Conservation (phyloP, 2,329 filamentous ascomycete species). For the Neonectria punicea region DNA sequence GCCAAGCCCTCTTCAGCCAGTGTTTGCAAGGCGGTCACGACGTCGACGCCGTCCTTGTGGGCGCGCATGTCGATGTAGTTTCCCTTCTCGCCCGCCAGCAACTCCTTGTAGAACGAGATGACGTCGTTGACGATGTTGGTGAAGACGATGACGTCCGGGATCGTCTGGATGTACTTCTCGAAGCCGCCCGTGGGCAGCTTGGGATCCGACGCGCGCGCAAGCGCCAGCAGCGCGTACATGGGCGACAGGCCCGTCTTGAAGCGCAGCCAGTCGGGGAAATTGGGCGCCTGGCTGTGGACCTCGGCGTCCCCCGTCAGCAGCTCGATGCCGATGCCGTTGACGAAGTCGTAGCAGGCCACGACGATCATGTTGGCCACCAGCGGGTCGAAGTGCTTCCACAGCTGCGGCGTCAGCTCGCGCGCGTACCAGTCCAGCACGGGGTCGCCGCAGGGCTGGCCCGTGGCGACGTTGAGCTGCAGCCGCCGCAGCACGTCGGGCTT, state of each 20-base stretch:
- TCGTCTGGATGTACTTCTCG: constrained; percentile 14
- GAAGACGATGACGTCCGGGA: constrained; percentile 22
- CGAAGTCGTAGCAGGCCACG: constrained; percentile 35
- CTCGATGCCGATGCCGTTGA: constrained; percentile 34
- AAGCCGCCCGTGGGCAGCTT: constrained; percentile 13
- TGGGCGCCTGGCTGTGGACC: constrained; percentile 1
- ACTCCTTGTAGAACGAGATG: constrained; percentile 26
- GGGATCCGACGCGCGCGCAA: constrained; percentile 8
- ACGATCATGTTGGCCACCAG: constrained; percentile 21
- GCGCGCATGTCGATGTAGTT: constrained; percentile 24
- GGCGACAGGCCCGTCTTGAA: constrained; percentile 25
- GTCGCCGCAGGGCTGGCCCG: constrained; percentile 9
- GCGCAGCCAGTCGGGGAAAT: constrained; percentile 23
- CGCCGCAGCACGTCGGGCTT: constrained; percentile 10
- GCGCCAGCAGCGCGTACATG: constrained; percentile 23
- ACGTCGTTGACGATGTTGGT: constrained; percentile 27
- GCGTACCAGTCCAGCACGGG: constrained; percentile 18
- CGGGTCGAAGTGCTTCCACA: constrained; percentile 16
- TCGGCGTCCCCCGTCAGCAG: constrained; percentile 9
- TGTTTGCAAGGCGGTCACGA: constrained; percentile 1
- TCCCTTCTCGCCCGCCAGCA: constrained; percentile 19
- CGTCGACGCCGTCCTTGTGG: constrained; percentile 17
- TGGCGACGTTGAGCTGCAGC: constrained; percentile 11
- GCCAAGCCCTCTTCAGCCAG: constrained; percentile 17
- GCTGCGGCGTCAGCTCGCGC: constrained; percentile 11